phyloP scores from a whole-genome alignment of 1,139 yeast genomes.

The Trichomonascaceae sp. region DNA sequence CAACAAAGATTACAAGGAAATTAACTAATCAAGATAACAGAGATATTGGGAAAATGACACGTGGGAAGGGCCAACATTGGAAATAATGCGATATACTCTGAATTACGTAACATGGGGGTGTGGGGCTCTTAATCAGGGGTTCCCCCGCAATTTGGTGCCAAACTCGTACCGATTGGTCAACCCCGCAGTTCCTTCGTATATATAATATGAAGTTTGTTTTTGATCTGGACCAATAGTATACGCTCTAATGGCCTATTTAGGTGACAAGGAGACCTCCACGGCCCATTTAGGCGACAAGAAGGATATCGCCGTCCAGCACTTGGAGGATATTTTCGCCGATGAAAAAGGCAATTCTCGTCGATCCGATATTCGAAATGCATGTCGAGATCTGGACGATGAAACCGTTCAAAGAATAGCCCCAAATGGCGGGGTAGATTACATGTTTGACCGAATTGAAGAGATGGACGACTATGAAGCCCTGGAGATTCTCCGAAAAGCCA shows the following conservation, averaged over 20 bases:
- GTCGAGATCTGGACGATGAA: not conserved
- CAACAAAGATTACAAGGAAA: not conserved
- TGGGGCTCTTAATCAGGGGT: not conserved
- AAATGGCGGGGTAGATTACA: constrained; percentile 23
- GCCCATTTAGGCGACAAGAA: not conserved
- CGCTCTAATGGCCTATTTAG: too few species aligned
- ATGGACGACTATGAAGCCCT: constrained; percentile 40
- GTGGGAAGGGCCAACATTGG: not conserved
- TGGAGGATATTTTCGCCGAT: not conserved
- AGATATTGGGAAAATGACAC: not conserved
- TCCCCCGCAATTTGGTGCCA: not conserved
- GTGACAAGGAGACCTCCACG: too few species aligned
- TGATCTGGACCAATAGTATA: too few species aligned
- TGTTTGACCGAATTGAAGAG: constrained; percentile 37
- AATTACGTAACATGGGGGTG: not conserved
- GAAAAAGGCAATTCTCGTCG: not conserved
- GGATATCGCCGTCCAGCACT: not conserved
- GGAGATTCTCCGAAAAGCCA: constrained; percentile 36
- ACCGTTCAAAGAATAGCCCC: not conserved
- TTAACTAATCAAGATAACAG: not conserved
- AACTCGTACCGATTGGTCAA: not conserved
- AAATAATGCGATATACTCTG: too few species aligned
- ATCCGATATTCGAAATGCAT: not conserved
- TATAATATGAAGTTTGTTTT: not conserved
- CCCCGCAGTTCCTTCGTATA: not conserved